Percentiles rank a stretch among this genome's conserved stretches.
Conservation (phyloP, 768 basidiomycete species). For the Xerocomellus amylosporus region DNA sequence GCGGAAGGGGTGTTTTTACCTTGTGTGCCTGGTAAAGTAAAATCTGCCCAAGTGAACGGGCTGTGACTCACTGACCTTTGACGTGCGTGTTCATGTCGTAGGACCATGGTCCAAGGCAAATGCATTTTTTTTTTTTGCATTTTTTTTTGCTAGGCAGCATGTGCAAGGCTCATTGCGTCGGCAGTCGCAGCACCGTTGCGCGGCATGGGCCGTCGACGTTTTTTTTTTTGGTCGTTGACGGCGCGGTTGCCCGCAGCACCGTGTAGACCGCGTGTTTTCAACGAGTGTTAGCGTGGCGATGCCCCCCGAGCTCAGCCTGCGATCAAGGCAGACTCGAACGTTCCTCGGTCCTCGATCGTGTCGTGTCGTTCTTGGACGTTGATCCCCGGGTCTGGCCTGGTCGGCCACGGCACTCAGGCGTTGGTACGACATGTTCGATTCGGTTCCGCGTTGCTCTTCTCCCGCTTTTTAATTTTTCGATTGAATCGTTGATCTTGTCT, state of each 20-base stretch:
- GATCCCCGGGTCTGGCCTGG: background rate
- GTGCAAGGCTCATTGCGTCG: background rate
- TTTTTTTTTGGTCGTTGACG: background rate
- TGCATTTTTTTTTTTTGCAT: no score
- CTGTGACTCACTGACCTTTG: background rate
- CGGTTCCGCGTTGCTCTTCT: constrained; percentile 10
- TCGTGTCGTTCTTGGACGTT: background rate
- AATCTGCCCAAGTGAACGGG: background rate
- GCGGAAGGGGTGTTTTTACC: background rate
- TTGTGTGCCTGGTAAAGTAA: constrained; percentile 9
- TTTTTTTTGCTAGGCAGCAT: background rate
- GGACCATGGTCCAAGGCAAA: background rate
- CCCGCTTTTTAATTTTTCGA: no score
- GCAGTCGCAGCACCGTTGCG: background rate
- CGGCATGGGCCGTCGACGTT: background rate
- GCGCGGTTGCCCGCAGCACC: constrained; percentile 12
- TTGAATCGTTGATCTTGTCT: background rate
- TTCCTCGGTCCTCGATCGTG: constrained; percentile 6
- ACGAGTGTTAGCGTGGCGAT: constrained; percentile 15
- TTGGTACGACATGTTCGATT: background rate
- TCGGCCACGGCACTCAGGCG: background rate
- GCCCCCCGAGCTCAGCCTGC: background rate
- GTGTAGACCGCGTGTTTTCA: constrained; percentile 24
- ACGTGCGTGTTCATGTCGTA: constrained; percentile 10
- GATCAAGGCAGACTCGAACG: constrained; percentile 1